Percentiles rank a stretch among this genome's conserved stretches.
Evolutionary conservation across 495 filamentous ascomycete species (phyloP).

Genomic region (Lasiosphaeris hirsuta): DNA sequence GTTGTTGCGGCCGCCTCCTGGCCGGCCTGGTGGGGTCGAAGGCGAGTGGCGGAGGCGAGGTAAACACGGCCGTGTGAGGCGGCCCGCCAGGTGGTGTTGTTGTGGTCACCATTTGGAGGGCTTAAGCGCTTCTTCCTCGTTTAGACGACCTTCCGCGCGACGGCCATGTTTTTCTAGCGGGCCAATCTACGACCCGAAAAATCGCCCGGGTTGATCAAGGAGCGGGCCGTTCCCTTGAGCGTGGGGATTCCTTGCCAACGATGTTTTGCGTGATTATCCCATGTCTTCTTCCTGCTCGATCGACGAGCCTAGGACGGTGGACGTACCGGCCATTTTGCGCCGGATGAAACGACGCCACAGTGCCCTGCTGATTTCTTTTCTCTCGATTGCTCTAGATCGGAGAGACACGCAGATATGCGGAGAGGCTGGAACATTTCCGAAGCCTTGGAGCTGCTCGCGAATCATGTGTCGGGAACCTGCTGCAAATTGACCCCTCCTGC

Average conservation of each 20-base stretch:
- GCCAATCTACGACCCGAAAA: constrained; percentile 12
- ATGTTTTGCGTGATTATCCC: not conserved
- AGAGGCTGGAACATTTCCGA: not conserved
- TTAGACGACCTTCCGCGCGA: not conserved
- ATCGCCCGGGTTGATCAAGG: constrained; percentile 17
- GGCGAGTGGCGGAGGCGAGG: constrained; percentile 4
- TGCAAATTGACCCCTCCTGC: not conserved
- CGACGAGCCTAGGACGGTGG: no score
- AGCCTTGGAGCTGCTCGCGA: not conserved
- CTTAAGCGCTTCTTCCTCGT: constrained; percentile 13
- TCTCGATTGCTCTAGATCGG: no score
- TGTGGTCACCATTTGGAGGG: constrained; percentile 8
- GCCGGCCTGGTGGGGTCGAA: constrained; percentile 13
- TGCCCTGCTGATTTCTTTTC: no score
- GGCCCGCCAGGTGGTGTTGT: constrained; percentile 21
- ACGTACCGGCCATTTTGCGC: no score
- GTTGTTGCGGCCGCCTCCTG: constrained; percentile 8
- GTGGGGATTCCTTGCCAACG: constrained; percentile 4
- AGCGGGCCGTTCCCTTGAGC: constrained; percentile 26
- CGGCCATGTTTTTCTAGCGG: constrained; percentile 11
- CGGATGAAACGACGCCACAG: no score
- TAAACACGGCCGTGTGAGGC: constrained; percentile 22
- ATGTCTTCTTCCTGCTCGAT: no score
- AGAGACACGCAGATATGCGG: not conserved
- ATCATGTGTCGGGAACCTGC: constrained; percentile 5